Percentiles rank a stretch among this genome's conserved stretches.
phyloP scores from a whole-genome alignment of 2,329 filamentous ascomycete species.

The Beauveria brongniartii region DNA sequence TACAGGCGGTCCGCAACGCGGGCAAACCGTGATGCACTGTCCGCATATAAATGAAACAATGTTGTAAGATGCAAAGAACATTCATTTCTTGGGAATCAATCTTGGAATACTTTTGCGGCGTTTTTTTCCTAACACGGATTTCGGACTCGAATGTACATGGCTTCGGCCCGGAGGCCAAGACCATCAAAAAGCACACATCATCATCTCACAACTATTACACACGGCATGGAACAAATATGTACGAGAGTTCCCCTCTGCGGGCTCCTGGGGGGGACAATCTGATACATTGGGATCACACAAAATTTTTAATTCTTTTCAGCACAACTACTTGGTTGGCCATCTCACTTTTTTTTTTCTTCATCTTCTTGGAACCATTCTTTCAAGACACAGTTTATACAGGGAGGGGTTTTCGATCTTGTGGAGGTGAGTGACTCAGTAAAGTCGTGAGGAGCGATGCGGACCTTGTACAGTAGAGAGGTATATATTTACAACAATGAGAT shows the following conservation, averaged over 20 bases:
- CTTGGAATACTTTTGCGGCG: conserved; percentile 6
- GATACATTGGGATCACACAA: background rate
- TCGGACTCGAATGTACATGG: background rate
- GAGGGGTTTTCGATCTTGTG: background rate
- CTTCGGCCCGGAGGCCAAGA: background rate
- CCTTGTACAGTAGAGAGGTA: conserved; percentile 1
- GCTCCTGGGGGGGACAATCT: background rate
- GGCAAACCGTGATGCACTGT: conserved; percentile 25
- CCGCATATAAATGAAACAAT: background rate
- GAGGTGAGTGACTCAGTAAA: background rate
- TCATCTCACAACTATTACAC: background rate
- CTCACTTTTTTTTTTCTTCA: background rate
- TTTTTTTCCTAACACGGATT: background rate
- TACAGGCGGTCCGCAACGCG: conserved; percentile 30
- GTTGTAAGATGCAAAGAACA: background rate
- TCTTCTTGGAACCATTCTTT: background rate
- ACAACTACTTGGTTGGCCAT: background rate
- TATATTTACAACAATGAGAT: background rate
- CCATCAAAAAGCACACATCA: conserved; percentile 3
- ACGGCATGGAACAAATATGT: background rate
- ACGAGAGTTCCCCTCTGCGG: background rate
- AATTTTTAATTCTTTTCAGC: background rate
- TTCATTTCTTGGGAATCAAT: background rate
- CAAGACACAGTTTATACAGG: background rate
- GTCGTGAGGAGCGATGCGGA: background rate